Percentiles rank a stretch among this genome's conserved stretches.
Evolutionary conservation across 148 eudicot species (phyloP).

Genomic region (Silene conica): DNA sequence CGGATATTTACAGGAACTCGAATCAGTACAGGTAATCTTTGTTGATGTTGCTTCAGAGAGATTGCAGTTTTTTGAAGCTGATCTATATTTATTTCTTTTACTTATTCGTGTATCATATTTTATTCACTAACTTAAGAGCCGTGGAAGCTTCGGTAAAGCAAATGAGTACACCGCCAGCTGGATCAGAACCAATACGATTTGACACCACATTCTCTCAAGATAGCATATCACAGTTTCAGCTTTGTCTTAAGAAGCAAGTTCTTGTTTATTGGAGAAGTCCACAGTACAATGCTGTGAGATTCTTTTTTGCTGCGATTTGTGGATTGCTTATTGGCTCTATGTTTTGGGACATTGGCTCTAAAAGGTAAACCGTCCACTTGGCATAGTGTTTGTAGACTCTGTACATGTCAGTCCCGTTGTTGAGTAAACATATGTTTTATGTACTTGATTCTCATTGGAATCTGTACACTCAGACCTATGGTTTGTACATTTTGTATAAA

Average conservation of each 20-base stretch:
- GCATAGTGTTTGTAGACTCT: too few relatives aligned
- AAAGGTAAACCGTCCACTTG: conserved; percentile 39
- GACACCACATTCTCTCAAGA: conserved; percentile 51
- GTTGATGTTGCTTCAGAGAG: background rate
- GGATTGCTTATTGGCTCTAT: conserved; percentile 62
- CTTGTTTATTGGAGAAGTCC: conserved; percentile 89
- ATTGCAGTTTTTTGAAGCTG: conserved; percentile 1
- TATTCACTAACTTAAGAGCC: conserved; percentile 33
- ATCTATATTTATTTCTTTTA: background rate
- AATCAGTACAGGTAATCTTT: conserved; percentile 56
- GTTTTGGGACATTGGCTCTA: conserved; percentile 76
- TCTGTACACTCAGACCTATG: too few relatives aligned
- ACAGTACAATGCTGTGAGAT: conserved; percentile 69
- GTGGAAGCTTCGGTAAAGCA: conserved; percentile 57
- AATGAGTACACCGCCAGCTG: conserved; percentile 49
- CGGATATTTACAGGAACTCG: conserved; percentile 55
- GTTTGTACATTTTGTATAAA: too few relatives aligned
- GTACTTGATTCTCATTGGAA: background rate
- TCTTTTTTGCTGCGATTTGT: conserved; percentile 51
- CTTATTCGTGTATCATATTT: background rate
- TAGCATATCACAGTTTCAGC: conserved; percentile 47
- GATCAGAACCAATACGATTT: conserved; percentile 53
- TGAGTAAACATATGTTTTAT: background rate
- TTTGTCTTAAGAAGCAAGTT: conserved; percentile 71
- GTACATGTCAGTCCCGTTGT: background rate